Percentiles rank a stretch among this genome's conserved stretches.
phyloP scores from a whole-genome alignment of 176 grass and related monocot genomes.

The Triticum aestivum region DNA sequence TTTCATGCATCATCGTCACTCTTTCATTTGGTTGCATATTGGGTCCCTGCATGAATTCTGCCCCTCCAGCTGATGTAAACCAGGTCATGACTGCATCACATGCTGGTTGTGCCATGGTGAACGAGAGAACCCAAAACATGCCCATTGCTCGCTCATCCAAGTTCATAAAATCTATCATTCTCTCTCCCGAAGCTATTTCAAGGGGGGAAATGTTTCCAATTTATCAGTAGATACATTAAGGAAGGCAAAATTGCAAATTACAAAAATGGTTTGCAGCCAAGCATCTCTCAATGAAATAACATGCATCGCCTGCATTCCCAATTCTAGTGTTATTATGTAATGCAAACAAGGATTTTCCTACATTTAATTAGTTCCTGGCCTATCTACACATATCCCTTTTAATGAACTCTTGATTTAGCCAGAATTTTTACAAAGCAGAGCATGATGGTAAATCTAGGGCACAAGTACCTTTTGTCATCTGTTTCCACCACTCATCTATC shows the following conservation, averaged over 20 bases:
- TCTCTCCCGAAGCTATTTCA: conserved; percentile 68
- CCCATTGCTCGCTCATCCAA: conserved; percentile 90
- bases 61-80: conserved; percentile 77
- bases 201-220: neutral
- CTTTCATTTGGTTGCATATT: conserved; percentile 85
- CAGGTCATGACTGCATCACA: conserved; percentile 98
- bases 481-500: conserved; percentile 99
- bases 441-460: conserved; percentile 13
- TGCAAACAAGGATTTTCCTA: neutral
- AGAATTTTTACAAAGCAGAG: conserved; percentile 5
- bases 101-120: conserved; percentile 89
- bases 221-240: conserved; percentile 13
- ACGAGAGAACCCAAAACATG: conserved; percentile 99
- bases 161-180: conserved; percentile 87
- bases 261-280: conserved; percentile 13
- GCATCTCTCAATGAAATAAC: conserved; percentile 26
- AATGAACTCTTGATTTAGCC: conserved; percentile 8
- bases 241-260: neutral
- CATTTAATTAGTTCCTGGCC: neutral
- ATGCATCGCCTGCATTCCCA: conserved; percentile 3
- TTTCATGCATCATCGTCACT: conserved; percentile 87
- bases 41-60: conserved; percentile 77
- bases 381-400: neutral
- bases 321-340: neutral
- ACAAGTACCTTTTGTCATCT: conserved; percentile 80